Evolutionary conservation across 2,329 filamentous ascomycete species (phyloP).

Genomic region (Penicillium janthinellum): DNA sequence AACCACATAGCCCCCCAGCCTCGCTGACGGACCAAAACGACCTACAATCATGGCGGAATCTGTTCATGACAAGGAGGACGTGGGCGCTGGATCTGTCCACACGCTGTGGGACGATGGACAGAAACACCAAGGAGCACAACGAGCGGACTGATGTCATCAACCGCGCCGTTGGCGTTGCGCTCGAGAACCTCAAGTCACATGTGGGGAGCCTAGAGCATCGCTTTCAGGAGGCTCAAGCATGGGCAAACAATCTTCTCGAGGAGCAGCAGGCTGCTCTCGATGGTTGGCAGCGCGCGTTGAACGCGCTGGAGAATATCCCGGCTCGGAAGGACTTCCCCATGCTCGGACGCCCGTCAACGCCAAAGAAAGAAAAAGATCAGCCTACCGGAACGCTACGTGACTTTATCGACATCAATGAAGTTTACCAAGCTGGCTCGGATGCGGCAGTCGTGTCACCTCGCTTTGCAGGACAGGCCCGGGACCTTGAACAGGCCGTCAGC

Average conservation of each 20-base stretch:
- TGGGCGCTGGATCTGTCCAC: constrained; percentile 76
- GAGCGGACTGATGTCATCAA: constrained; percentile 59
- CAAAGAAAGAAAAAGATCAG: constrained; percentile 47
- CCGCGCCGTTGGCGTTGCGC: constrained; percentile 78
- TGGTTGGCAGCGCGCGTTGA: constrained; percentile 45
- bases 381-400: constrained; percentile 66
- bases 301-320: constrained; percentile 44
- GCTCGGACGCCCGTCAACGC: constrained; percentile 43
- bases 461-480: constrained; percentile 62
- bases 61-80: constrained; percentile 76
- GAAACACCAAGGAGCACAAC: constrained; percentile 58
- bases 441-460: constrained; percentile 61
- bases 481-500: constrained; percentile 62
- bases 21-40: constrained; percentile 77
- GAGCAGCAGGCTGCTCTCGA: constrained; percentile 49
- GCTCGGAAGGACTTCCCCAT: constrained; percentile 48
- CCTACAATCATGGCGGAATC: constrained; percentile 81
- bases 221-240: constrained; percentile 49
- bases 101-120: constrained; percentile 68
- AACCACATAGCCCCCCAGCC: constrained; percentile 70
- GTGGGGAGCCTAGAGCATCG: constrained; percentile 48
- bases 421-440: constrained; percentile 70
- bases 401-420: constrained; percentile 73
- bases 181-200: constrained; percentile 67
- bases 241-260: constrained; percentile 48